A percentile compares a stretch with the other conserved stretches of the same genome.
Evolutionary conservation across 331 rosid species (phyloP).

Genomic region (Saraca asoca): DNA sequence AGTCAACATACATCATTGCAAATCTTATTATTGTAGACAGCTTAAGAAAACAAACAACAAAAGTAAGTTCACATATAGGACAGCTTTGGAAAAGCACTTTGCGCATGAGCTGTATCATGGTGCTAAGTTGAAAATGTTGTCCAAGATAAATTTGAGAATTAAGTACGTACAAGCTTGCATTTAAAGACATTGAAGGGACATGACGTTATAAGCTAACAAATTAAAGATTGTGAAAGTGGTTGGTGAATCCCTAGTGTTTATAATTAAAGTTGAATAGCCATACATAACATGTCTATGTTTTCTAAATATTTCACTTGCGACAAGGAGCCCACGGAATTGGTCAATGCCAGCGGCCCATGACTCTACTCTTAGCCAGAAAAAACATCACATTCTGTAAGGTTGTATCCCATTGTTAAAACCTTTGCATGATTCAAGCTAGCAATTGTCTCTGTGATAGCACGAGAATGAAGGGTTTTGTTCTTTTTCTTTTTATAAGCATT

Average conservation of each 20-base stretch:
- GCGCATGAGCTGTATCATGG: slow-evolving; percentile 58
- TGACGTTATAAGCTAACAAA: slow-evolving; percentile 33
- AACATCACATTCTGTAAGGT: neutral
- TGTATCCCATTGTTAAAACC: slow-evolving; percentile 11
- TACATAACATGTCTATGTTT: slow-evolving; percentile 27
- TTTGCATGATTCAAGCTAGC: slow-evolving; percentile 43
- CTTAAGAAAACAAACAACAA: slow-evolving; percentile 39
- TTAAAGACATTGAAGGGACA: slow-evolving; percentile 49
- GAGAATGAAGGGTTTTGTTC: too few relatives aligned
- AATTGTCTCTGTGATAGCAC: neutral
- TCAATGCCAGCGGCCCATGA: slow-evolving; percentile 37
- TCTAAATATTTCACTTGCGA: slow-evolving; percentile 28
- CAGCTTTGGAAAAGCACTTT: slow-evolving; percentile 38
- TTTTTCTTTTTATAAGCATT: too few relatives aligned
- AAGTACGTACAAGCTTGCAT: slow-evolving; percentile 25
- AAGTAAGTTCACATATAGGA: slow-evolving; percentile 18
- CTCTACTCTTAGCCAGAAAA: neutral
- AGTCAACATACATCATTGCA: slow-evolving; percentile 82
- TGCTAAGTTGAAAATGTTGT: slow-evolving; percentile 26
- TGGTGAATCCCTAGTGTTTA: slow-evolving; percentile 44
- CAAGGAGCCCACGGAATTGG: slow-evolving; percentile 21
- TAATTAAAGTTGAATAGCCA: too few relatives aligned
- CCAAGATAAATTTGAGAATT: slow-evolving; percentile 5
- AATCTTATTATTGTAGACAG: slow-evolving; percentile 53
- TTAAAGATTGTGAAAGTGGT: slow-evolving; percentile 40